Evolutionary conservation across 2,329 filamentous ascomycete species (phyloP).

Genomic region (Lasiodiplodia citricola): DNA sequence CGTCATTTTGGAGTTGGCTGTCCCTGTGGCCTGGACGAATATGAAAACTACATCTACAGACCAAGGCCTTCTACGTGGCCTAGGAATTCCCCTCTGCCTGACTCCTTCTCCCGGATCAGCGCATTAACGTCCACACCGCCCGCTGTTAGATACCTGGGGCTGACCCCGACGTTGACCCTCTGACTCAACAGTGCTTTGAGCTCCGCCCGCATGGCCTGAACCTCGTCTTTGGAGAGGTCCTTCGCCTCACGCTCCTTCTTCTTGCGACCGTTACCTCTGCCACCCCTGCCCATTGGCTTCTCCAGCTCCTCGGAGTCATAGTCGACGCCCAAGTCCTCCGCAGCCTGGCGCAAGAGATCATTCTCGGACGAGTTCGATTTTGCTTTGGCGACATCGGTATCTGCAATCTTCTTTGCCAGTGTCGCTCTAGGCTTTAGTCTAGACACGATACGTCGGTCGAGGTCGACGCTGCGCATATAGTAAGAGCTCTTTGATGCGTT

Average conservation of each 20-base stretch:
- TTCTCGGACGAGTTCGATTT: slow-evolving; percentile 78
- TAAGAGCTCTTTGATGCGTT: slow-evolving; percentile 57
- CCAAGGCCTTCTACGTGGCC: slow-evolving; percentile 60
- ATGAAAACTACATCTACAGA: slow-evolving; percentile 32
- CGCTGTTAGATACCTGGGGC: slow-evolving; percentile 82
- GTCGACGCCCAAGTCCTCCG: slow-evolving; percentile 91
- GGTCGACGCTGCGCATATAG: slow-evolving; percentile 78
- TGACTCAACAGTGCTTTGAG: slow-evolving; percentile 72
- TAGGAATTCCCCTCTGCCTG: slow-evolving; percentile 65
- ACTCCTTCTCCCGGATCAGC: slow-evolving; percentile 64
- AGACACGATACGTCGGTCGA: slow-evolving; percentile 79
- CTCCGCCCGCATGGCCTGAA: slow-evolving; percentile 72
- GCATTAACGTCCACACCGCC: slow-evolving; percentile 81
- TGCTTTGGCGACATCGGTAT: slow-evolving; percentile 82
- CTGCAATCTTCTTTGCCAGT: slow-evolving; percentile 86
- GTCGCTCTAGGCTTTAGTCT: slow-evolving; percentile 77
- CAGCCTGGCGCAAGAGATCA: slow-evolving; percentile 80
- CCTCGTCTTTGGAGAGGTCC: slow-evolving; percentile 72
- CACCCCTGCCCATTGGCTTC: slow-evolving; percentile 60
- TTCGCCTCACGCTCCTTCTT: slow-evolving; percentile 75
- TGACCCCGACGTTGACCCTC: slow-evolving; percentile 85
- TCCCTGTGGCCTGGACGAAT: background rate
- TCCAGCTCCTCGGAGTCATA: slow-evolving; percentile 89
- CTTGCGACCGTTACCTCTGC: slow-evolving; percentile 73
- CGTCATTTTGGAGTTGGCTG: background rate